phyloP scores from a whole-genome alignment of 352 stramenopile genomes.

The Phytophthora syringae region DNA sequence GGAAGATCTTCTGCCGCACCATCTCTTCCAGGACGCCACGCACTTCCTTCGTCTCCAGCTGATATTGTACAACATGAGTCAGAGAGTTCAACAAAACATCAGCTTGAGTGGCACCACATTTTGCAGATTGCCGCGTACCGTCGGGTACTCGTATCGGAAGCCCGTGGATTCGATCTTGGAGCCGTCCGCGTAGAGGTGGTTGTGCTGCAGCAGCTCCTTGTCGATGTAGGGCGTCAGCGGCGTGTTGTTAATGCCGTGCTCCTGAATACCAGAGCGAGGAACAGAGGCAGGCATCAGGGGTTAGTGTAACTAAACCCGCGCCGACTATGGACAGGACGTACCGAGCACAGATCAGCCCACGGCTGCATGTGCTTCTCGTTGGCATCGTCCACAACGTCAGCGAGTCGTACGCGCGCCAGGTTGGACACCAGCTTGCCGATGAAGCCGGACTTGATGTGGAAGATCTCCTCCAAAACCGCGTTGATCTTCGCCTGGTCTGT shows the following conservation, averaged over 20 bases:
- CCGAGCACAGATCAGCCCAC: slow-evolving; percentile 84
- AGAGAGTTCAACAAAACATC: slow-evolving; percentile 18
- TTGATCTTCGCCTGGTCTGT: slow-evolving; percentile 86
- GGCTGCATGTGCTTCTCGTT: slow-evolving; percentile 92
- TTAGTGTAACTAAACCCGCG: slow-evolving; percentile 1
- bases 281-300: slow-evolving; percentile 9
- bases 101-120: slow-evolving; percentile 8
- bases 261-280: slow-evolving; percentile 38
- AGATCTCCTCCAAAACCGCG: slow-evolving; percentile 72
- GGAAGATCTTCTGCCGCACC: slow-evolving; percentile 83
- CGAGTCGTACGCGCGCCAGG: slow-evolving; percentile 73
- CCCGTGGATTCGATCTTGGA: slow-evolving; percentile 81
- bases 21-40: slow-evolving; percentile 72
- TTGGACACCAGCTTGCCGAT: slow-evolving; percentile 89
- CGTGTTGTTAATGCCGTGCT: slow-evolving; percentile 83
- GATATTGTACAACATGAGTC: slow-evolving; percentile 10
- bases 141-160: slow-evolving; percentile 79
- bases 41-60: slow-evolving; percentile 70
- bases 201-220: slow-evolving; percentile 87
- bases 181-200: slow-evolving; percentile 81
- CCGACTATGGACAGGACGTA: slow-evolving; percentile 17
- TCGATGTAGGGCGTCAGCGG: slow-evolving; percentile 89
- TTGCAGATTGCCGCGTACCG: slow-evolving; percentile 34
- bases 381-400: slow-evolving; percentile 87
- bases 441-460: slow-evolving; percentile 86